phyloP scores from a whole-genome alignment of 768 basidiomycete genomes.

The Phallus indusiatus region DNA sequence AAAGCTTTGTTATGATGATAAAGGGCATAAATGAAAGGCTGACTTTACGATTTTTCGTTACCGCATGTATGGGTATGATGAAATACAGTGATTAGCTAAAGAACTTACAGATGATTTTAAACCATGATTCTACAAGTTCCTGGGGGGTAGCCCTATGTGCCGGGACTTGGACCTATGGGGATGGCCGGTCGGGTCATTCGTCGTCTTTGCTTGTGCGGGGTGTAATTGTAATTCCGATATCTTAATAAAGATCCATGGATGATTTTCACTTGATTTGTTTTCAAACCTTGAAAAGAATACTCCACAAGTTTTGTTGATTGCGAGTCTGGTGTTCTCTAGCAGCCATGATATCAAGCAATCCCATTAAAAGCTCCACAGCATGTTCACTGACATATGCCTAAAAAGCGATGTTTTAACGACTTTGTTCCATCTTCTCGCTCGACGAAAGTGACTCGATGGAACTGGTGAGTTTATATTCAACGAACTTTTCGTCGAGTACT shows the following conservation, averaged over 20 bases:
- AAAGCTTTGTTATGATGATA: too few relatives aligned
- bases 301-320: constrained; percentile 65
- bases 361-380: constrained; percentile 87
- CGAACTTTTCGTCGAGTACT: constrained; percentile 79
- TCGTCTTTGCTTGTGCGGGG: too few relatives aligned
- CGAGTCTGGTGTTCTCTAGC: constrained; percentile 61
- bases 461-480: constrained; percentile 80
- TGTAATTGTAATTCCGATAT: constrained; percentile 86
- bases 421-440: constrained; percentile 64
- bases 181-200: too few relatives aligned
- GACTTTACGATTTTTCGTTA: too few relatives aligned
- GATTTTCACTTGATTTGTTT: constrained; percentile 71
- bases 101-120: too few relatives aligned
- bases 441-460: constrained; percentile 74
- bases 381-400: constrained; percentile 77
- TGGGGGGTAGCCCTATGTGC: too few relatives aligned
- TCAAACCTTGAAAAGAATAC: constrained; percentile 76
- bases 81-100: too few relatives aligned
- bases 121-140: too few relatives aligned
- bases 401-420: constrained; percentile 47
- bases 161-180: too few relatives aligned
- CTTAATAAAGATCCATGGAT: constrained; percentile 91
- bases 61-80: too few relatives aligned
- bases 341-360: constrained; percentile 81
- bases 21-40: too few relatives aligned